Percentiles rank a stretch among this genome's conserved stretches.
These are phyloP conservation scores for Orbilia brochopaga DNA, from an alignment of 2,329 filamentous ascomycete species.

Conservation along the genomic window DNA sequence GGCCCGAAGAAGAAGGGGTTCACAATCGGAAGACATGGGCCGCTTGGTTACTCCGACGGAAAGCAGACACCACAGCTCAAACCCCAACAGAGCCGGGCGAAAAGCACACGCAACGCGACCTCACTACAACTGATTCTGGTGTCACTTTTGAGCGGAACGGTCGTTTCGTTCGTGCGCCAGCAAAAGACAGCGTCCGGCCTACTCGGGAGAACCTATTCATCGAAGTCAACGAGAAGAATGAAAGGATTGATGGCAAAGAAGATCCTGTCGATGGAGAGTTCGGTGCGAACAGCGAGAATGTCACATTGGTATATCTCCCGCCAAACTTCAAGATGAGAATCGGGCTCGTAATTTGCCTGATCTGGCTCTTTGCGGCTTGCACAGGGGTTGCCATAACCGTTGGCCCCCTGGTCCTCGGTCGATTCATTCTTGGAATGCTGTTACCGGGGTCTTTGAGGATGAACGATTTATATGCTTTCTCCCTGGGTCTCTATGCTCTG, in stretches of 20 bases:
- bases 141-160: constrained; percentile 72
- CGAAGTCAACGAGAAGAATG: constrained; percentile 72
- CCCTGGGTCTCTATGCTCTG: constrained; percentile 82
- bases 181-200: constrained; percentile 91
- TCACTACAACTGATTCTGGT: constrained; percentile 55
- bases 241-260: constrained; percentile 67
- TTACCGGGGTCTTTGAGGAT: constrained; percentile 75
- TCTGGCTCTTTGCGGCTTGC: constrained; percentile 90
- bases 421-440: constrained; percentile 74
- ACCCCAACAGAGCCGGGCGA: constrained; percentile 17
- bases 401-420: constrained; percentile 82
- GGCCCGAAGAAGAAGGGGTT: constrained; percentile 79
- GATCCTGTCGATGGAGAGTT: constrained; percentile 66
- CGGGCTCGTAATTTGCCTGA: constrained; percentile 81
- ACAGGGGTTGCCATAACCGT: constrained; percentile 87
- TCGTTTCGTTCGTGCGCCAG: constrained; percentile 86
- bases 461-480: constrained; percentile 97
- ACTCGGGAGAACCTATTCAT: constrained; percentile 83
- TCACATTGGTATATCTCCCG: constrained; percentile 78
- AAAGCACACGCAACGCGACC: constrained; percentile 14
- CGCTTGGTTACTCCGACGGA: constrained; percentile 57
- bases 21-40: constrained; percentile 68
- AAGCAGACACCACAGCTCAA: constrained; percentile 57
- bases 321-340: constrained; percentile 82
- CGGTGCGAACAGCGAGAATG: constrained; percentile 67